phyloP scores from a whole-genome alignment of 1,284 basidiomycete genomes.

The Cerrena zonata region DNA sequence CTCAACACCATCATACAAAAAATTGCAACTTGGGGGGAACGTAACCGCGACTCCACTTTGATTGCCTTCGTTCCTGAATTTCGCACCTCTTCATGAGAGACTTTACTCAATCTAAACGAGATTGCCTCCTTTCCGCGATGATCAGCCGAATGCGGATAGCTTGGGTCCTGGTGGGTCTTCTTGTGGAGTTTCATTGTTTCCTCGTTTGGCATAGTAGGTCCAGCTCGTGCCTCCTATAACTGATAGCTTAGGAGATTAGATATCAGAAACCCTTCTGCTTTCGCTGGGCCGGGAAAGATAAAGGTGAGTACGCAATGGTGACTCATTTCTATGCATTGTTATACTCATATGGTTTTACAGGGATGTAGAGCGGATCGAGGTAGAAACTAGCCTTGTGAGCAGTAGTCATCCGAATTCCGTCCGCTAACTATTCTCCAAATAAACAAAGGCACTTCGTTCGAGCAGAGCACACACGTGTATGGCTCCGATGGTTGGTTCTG shows the following conservation, averaged over 20 bases:
- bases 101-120: not conserved
- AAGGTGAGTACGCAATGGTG: too few species aligned
- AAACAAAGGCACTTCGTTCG: not conserved
- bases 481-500: not conserved
- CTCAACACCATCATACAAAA: too few species aligned
- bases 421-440: not conserved
- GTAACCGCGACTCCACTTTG: too few species aligned
- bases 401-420: not conserved
- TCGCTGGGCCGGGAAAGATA: too few species aligned
- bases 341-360: too few species aligned
- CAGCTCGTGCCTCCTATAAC: not conserved
- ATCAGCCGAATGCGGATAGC: not conserved
- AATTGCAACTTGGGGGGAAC: too few species aligned
- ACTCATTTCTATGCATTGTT: too few species aligned
- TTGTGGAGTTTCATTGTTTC: not conserved
- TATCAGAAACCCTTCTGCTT: too few species aligned
- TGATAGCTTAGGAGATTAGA: not conserved
- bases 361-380: too few species aligned
- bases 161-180: not conserved
- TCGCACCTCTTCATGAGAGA: not conserved
- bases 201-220: not conserved
- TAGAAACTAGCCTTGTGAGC: too few species aligned
- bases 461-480: not conserved
- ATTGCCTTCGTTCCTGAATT: too few species aligned
- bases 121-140: not conserved